A percentile compares a stretch with the other conserved stretches of the same genome.
Conservation (phyloP, 2,329 filamentous ascomycete species). For the Colletotrichum liriopes region DNA sequence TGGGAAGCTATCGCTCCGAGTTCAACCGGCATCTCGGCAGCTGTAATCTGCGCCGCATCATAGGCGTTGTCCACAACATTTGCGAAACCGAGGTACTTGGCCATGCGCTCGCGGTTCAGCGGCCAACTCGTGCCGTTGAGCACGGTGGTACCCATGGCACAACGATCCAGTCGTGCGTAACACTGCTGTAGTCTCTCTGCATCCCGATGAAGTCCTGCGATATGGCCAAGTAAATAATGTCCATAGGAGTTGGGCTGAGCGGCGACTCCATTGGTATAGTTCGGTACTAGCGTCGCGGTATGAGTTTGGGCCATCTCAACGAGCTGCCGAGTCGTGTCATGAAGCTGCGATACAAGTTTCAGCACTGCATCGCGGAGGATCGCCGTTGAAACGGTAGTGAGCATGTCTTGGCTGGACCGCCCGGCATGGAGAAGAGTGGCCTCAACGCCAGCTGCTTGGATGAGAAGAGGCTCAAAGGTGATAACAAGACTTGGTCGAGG, state of each 20-base stretch:
- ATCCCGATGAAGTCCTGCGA: conserved; percentile 25
- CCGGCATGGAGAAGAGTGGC: conserved; percentile 39
- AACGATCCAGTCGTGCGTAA: conserved; percentile 30
- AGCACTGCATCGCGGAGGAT: conserved; percentile 33
- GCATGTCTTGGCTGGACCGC: conserved; percentile 40
- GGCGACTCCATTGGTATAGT: conserved; percentile 38
- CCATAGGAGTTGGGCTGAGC: conserved; percentile 39
- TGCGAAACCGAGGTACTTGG: conserved; percentile 34
- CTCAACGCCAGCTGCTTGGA: conserved; percentile 30
- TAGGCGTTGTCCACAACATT: conserved; percentile 35
- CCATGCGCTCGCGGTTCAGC: conserved; percentile 38
- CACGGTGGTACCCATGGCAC: conserved; percentile 34
- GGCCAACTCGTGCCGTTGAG: conserved; percentile 40
- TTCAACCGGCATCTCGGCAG: conserved; percentile 34
- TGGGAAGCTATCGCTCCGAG: conserved; percentile 26
- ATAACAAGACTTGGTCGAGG: conserved; percentile 36
- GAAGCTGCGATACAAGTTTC: conserved; percentile 28
- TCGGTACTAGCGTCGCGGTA: conserved; percentile 19
- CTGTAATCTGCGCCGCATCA: conserved; percentile 35
- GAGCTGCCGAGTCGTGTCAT: conserved; percentile 12
- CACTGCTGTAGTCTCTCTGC: conserved; percentile 31
- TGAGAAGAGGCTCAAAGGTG: conserved; percentile 37
- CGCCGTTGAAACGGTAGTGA: conserved; percentile 20
- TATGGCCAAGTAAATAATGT: conserved; percentile 29
- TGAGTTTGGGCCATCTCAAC: conserved; percentile 21